These are phyloP conservation scores for Neonectria magnoliae DNA, from an alignment of 2,329 filamentous ascomycete genomes.

Conservation along the genomic window DNA sequence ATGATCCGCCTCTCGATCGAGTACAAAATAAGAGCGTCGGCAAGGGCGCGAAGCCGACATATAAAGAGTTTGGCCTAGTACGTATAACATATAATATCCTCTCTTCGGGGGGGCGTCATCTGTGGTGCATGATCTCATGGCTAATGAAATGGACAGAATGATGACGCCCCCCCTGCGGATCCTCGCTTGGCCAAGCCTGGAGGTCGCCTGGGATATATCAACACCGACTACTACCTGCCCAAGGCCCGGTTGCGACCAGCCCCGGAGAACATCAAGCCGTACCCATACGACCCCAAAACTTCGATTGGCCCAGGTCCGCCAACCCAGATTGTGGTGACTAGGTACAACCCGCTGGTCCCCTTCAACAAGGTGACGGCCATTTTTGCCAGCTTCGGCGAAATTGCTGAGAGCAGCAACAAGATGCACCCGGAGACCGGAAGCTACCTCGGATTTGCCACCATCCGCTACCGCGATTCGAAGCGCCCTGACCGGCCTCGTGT, in stretches of 20 bases:
- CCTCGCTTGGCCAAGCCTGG: slow-evolving; percentile 77
- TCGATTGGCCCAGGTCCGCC: slow-evolving; percentile 91
- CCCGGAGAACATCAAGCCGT: slow-evolving; percentile 84
- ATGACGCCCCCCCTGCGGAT: slow-evolving; percentile 82
- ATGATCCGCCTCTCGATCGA: slow-evolving; percentile 68
- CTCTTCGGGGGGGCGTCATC: slow-evolving; percentile 69
- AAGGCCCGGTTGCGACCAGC: slow-evolving; percentile 77
- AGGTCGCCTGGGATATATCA: slow-evolving; percentile 73
- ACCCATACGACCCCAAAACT: slow-evolving; percentile 81
- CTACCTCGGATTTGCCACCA: slow-evolving; percentile 91
- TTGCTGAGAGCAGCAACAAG: slow-evolving; percentile 91
- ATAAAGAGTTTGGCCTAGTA: slow-evolving; percentile 74
- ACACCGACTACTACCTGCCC: slow-evolving; percentile 73
- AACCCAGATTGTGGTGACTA: slow-evolving; percentile 90
- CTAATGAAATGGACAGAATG: slow-evolving; percentile 76
- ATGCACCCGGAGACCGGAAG: slow-evolving; percentile 95
- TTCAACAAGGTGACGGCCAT: slow-evolving; percentile 80
- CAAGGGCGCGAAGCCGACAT: slow-evolving; percentile 68
- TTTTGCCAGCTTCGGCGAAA: slow-evolving; percentile 85
- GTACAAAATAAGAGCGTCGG: slow-evolving; percentile 60
- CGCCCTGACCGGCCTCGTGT: slow-evolving; percentile 55
- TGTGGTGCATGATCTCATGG: slow-evolving; percentile 59
- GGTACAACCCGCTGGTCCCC: slow-evolving; percentile 90
- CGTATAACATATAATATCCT: slow-evolving; percentile 61
- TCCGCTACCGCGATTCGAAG: slow-evolving; percentile 84